phyloP scores from a whole-genome alignment of 2,329 filamentous ascomycete species.

The Myriosclerotinia curreyana region DNA sequence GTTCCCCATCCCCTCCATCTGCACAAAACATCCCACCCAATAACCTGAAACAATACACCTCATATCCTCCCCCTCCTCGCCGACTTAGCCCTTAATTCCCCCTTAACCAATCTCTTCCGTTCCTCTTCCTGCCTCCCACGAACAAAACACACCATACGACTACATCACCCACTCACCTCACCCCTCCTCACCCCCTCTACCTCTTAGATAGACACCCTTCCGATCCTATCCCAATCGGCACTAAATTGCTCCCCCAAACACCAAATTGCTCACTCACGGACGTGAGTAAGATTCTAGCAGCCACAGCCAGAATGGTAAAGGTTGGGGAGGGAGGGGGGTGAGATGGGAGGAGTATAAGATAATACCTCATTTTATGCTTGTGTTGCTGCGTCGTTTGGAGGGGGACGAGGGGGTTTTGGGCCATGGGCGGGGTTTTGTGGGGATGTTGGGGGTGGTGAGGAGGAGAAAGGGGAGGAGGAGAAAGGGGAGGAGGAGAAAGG shows the following conservation, averaged over 20 bases:
- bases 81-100: slow-evolving; percentile 59
- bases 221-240: no score
- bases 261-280: slow-evolving; percentile 56
- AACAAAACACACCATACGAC: slow-evolving; percentile 54
- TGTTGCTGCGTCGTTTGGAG: slow-evolving; percentile 50
- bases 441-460: slow-evolving; percentile 37
- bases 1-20: no score
- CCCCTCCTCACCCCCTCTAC: slow-evolving; percentile 53
- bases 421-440: slow-evolving; percentile 57
- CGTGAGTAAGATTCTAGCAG: slow-evolving; percentile 57
- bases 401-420: slow-evolving; percentile 49
- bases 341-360: slow-evolving; percentile 71
- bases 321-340: slow-evolving; percentile 60
- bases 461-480: neutral
- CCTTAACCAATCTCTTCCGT: slow-evolving; percentile 70
- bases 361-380: slow-evolving; percentile 72
- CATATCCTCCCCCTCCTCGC: slow-evolving; percentile 62
- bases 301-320: slow-evolving; percentile 49
- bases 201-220: no score
- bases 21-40: slow-evolving; percentile 53
- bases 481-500: neutral
- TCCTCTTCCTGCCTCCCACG: slow-evolving; percentile 57
- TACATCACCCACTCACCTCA: slow-evolving; percentile 73
- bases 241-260: no score
- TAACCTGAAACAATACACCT: slow-evolving; percentile 55